Evolutionary conservation across 176 grass and related monocot species (phyloP).

Genomic region (Themeda triandra): DNA sequence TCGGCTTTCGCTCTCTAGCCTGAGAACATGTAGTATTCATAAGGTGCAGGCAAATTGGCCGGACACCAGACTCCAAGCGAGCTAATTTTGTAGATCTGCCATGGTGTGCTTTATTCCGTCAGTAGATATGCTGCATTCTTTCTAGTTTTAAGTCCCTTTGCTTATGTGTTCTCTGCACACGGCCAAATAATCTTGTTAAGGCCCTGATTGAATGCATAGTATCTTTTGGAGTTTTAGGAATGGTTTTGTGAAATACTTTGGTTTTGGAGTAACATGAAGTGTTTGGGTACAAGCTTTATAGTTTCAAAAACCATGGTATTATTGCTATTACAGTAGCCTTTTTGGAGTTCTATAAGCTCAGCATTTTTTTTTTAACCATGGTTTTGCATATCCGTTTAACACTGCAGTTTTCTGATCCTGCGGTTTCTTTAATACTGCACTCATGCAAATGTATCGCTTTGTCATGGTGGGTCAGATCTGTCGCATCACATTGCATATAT

Average conservation of each 20-base stretch:
- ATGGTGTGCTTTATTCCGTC: neutral
- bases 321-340: neutral
- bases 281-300: too few relatives aligned
- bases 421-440: too few relatives aligned
- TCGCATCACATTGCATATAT: neutral
- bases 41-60: slow-evolving; percentile 40
- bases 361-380: too few relatives aligned
- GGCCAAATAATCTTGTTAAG: slow-evolving; percentile 5
- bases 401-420: too few relatives aligned
- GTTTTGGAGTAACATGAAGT: neutral
- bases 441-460: neutral
- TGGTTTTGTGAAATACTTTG: neutral
- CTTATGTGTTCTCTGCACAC: neutral
- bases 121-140: slow-evolving; percentile 18
- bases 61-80: slow-evolving; percentile 42
- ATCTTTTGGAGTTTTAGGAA: neutral
- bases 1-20: neutral
- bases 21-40: slow-evolving; percentile 31
- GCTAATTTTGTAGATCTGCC: slow-evolving; percentile 39
- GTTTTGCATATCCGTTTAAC: too few relatives aligned
- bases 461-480: neutral
- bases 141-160: neutral
- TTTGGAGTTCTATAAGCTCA: too few relatives aligned
- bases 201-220: neutral
- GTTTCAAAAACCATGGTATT: neutral